Conservation (phyloP, 441 rosid genomes). For the Croton setiger region DNA sequence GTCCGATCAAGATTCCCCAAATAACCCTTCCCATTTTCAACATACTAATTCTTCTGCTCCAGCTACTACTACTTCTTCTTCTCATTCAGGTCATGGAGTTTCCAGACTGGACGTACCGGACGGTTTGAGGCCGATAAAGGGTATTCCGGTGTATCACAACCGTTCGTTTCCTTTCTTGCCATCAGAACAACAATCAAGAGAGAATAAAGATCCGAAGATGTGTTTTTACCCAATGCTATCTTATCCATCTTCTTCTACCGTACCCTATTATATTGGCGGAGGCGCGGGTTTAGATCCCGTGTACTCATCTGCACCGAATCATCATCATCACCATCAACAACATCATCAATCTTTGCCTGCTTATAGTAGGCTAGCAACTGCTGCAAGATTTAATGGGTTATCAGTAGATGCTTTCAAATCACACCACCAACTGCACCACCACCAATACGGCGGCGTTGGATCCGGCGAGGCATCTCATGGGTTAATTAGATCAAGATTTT, state of each 20-base stretch:
- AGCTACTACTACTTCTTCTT: not conserved
- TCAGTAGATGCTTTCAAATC: slow-evolving; percentile 39
- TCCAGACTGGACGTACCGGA: slow-evolving; percentile 37
- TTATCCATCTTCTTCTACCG: slow-evolving; percentile 25
- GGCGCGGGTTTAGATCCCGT: slow-evolving; percentile 26
- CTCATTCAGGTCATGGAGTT: slow-evolving; percentile 31
- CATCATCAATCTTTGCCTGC: slow-evolving; percentile 19
- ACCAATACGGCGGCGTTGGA: slow-evolving; percentile 40
- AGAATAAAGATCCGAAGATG: slow-evolving; percentile 36
- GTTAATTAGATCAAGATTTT: slow-evolving; percentile 60
- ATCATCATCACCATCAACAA: slow-evolving; percentile 13
- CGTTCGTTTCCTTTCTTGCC: slow-evolving; percentile 53
- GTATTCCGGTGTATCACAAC: slow-evolving; percentile 77
- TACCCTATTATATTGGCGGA: slow-evolving; percentile 21
- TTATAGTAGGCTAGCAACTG: slow-evolving; percentile 29
- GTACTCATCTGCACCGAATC: not conserved
- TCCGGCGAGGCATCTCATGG: slow-evolving; percentile 43
- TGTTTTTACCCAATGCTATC: slow-evolving; percentile 29
- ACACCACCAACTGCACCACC: slow-evolving; percentile 34
- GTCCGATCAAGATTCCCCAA: slow-evolving; percentile 7
- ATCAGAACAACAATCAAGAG: slow-evolving; percentile 26
- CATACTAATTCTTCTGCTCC: slow-evolving; percentile 14
- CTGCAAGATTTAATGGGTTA: slow-evolving; percentile 47
- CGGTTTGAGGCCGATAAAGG: slow-evolving; percentile 62
- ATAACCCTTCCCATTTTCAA: slow-evolving; percentile 18